These are phyloP conservation scores for Massarina eburnea DNA, from an alignment of 2,329 filamentous ascomycete genomes.

Conservation along the genomic window DNA sequence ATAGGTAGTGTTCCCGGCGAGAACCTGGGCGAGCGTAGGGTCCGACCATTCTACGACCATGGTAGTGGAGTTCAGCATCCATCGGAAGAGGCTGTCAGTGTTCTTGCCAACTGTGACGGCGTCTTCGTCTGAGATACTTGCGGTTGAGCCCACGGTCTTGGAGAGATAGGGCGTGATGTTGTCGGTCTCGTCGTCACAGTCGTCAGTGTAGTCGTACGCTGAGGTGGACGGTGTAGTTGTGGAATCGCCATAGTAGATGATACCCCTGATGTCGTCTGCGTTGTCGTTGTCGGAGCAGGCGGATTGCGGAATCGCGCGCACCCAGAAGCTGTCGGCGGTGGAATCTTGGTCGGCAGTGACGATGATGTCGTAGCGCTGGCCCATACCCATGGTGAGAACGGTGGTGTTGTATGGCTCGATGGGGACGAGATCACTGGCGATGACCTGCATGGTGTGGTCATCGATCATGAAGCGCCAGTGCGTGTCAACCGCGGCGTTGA, in stretches of 20 bases:
- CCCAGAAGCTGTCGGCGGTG: slow-evolving; percentile 37
- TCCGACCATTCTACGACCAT: slow-evolving; percentile 44
- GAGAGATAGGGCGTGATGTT: slow-evolving; percentile 29
- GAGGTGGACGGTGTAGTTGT: slow-evolving; percentile 33
- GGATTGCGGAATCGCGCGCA: slow-evolving; percentile 44
- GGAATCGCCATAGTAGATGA: slow-evolving; percentile 41
- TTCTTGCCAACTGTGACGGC: slow-evolving; percentile 34
- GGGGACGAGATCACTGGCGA: slow-evolving; percentile 48
- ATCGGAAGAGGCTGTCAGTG: slow-evolving; percentile 42
- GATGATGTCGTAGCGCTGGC: slow-evolving; percentile 44
- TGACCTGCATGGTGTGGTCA: slow-evolving; percentile 47
- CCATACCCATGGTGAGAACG: slow-evolving; percentile 45
- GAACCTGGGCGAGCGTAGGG: slow-evolving; percentile 42
- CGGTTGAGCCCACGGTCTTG: slow-evolving; percentile 36
- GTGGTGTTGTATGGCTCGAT: slow-evolving; percentile 45
- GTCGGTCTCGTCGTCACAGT: slow-evolving; percentile 41
- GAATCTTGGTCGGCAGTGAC: slow-evolving; percentile 36
- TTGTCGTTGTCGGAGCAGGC: slow-evolving; percentile 42
- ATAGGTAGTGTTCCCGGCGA: slow-evolving; percentile 36
- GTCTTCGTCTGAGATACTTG: slow-evolving; percentile 28
- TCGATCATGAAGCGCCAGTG: slow-evolving; percentile 50
- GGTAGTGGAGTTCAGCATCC: slow-evolving; percentile 44
- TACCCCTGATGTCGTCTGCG: slow-evolving; percentile 35
- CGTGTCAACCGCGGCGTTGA: slow-evolving; percentile 46
- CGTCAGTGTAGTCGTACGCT: slow-evolving; percentile 36